Conservation (phyloP, 495 filamentous ascomycete species). For the Pseudotulostoma volvatum region DNA sequence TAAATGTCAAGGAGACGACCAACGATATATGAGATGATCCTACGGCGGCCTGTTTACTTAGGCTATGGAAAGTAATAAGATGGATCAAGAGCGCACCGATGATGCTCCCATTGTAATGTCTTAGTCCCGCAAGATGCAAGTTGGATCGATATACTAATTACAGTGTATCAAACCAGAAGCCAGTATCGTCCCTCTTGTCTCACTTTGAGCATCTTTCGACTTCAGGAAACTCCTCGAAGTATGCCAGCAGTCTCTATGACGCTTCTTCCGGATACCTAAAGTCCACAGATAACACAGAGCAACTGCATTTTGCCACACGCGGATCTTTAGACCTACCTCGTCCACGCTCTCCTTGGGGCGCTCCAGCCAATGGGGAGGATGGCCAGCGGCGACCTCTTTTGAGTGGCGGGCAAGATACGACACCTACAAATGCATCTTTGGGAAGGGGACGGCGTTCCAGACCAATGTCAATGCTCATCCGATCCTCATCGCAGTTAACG, state of each 20-base stretch:
- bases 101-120: conserved; percentile 31
- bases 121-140: conserved; percentile 5
- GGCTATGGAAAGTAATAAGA: conserved; percentile 26
- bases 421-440: conserved; percentile 9
- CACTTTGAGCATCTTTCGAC: conserved; percentile 80
- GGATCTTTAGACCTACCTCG: conserved; percentile 38
- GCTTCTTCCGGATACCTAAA: conserved; percentile 19
- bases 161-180: conserved; percentile 26
- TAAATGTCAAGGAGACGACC: neutral
- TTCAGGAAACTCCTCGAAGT: conserved; percentile 21
- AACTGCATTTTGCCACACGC: conserved; percentile 30
- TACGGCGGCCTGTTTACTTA: conserved; percentile 13
- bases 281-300: conserved; percentile 23
- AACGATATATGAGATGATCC: conserved; percentile 19
- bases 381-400: conserved; percentile 8
- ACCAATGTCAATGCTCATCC: conserved; percentile 36
- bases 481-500: conserved; percentile 42
- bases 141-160: neutral
- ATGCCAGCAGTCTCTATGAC: conserved; percentile 17
- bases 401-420: conserved; percentile 16
- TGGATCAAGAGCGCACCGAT: conserved; percentile 25
- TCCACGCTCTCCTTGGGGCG: conserved; percentile 22
- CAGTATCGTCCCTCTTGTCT: conserved; percentile 82
- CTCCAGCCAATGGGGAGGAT: conserved; percentile 14
- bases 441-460: conserved; percentile 16